Base-by-base conservation (phyloP, 306 rosid genomes). In the Glycine tomentella region DNA sequence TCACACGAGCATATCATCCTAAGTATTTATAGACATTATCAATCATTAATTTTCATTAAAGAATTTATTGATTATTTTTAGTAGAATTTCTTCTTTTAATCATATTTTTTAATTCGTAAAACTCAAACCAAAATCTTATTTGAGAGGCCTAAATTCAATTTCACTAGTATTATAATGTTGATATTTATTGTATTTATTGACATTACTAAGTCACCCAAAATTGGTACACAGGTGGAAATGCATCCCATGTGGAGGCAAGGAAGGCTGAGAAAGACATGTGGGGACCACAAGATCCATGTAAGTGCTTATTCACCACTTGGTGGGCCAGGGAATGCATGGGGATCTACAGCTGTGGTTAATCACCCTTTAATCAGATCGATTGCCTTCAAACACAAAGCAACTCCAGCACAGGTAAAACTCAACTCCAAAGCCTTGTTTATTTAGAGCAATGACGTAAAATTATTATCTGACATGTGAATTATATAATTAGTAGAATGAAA, bases 291-390 rank as follows among this genome's bases (percentile, higher is more conserved):
- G 12, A 88, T 93, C 87, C 99, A 95, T 42, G 82, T 91, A 73
- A 95, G 99, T 13, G 97, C 97, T 3, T 95, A 93, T 74, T 93
- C 97, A 74, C 99, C 99, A 7, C 84, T 95, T 38, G 97, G 99
- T 78, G 95, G 92, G 17, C 97, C 97, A 12, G 99, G 99, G 9
- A 90, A 95, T 83, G 83, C 90, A 31, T 95, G 97, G 98, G 98
- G 98, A 16, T 95, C 98, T 65, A 84, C 88, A 6, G 91, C 89
- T 63, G 95, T 92, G 81, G 87, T 95, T 33, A 48, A 91, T 31
- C 83, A 83, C 76, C 92, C 92, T 12, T 74, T 68, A 57, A 90
- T 92, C 16, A 73, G 85, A 79, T 86, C 95, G 82, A 90, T 95
- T 74, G 97, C 97, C 38, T 81, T 12, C 70, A 84, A 91, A 48